phyloP scores from a whole-genome alignment of 306 rosid genomes.

The Fragaria nilgerrensis region DNA sequence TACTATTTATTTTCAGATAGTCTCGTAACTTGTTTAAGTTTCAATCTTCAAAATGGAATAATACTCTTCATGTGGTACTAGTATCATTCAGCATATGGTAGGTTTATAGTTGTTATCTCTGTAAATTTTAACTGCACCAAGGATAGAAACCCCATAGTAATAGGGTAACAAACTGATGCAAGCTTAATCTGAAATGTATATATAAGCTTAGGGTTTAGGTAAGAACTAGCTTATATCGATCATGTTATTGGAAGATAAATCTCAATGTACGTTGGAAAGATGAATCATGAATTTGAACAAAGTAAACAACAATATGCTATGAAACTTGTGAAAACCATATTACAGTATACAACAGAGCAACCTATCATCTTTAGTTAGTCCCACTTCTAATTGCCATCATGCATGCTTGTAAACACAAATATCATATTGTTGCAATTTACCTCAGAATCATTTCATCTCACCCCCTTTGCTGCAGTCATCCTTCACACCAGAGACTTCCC shows the following conservation, averaged over 20 bases:
- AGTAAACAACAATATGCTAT: not conserved
- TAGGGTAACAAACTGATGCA: not conserved
- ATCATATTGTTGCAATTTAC: not conserved
- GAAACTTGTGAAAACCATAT: conserved; percentile 2
- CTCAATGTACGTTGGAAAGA: not conserved
- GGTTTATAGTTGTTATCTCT: not conserved
- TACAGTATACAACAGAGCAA: not conserved
- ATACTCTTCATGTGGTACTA: no score
- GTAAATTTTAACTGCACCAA: not conserved
- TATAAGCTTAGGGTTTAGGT: not conserved
- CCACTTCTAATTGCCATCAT: not conserved
- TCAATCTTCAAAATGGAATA: not conserved
- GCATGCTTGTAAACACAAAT: not conserved
- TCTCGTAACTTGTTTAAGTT: not conserved
- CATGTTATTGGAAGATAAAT: not conserved
- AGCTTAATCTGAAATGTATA: not conserved
- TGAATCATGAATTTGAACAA: not conserved
- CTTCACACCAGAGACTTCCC: not conserved
- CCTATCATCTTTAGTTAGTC: not conserved
- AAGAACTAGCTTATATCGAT: not conserved
- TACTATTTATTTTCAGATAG: not conserved
- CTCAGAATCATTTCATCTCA: not conserved
- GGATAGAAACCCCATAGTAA: not conserved
- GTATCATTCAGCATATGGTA: not conserved
- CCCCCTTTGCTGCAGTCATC: not conserved